Base-by-base conservation (phyloP, 2,329 filamentous ascomycete species). In the Didymella pinodella region DNA sequence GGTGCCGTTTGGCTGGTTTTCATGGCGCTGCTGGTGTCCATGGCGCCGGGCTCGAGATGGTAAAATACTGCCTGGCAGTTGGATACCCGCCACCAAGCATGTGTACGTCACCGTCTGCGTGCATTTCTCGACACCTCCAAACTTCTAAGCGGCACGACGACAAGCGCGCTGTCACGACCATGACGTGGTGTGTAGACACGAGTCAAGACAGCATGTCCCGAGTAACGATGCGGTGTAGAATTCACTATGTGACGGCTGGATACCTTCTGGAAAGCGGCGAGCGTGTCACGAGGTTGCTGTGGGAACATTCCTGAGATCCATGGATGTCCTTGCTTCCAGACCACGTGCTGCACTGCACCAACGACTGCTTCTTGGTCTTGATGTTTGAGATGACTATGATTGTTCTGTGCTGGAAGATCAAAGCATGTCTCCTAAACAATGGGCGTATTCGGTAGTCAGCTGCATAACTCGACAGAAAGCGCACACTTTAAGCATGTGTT, bases 51-150 rank as follows among this genome's bases (percentile, higher is more conserved):
- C 48, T 36, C 55, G 45, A 44, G 38, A 48, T 45, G 55, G 49
- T 36, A 44, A 14, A 52, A 29, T 12, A 44, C 18, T 18, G 22
- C 12, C 40, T 56, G 40, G 40, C 32, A 29, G 32, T 45, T 52
- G 44, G 20, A 48, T 45, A 38, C 12, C 45, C 22, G 45, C 56
- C 46, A 44, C 50, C 40, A 31, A 20, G 18, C 32, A 12, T n/a
- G 20, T 29, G 38, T 50, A 59, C 56, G 56, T 59, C 56, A 59
- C 47, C 7, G 10, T 20, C 29, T 44, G 46, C 28, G 22, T 25
- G 28, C 16, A 18, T 28, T 46, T 31, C n/a, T 40, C 10, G 16
- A 18, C n/a, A 40, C 10, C 36, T 40, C 20, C n/a, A n/a, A 20
- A 8, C n/a, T 40, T 40, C 36, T 20, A 14, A 16, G 34, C 43